Base-by-base conservation (phyloP, 2,329 filamentous ascomycete genomes). In the Canariomyces notabilis region DNA sequence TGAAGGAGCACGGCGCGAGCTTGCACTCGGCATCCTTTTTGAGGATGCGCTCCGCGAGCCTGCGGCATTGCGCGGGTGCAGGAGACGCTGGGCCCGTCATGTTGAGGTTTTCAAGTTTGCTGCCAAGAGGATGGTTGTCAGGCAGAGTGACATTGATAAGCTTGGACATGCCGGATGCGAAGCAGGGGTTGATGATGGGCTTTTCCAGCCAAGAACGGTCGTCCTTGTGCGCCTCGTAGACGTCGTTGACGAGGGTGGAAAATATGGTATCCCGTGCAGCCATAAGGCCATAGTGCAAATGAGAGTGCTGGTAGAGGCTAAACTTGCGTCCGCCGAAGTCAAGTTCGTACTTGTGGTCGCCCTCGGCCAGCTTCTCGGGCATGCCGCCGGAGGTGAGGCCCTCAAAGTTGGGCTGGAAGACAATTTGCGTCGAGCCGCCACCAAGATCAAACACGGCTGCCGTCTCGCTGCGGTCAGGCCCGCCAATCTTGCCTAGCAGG, bases 271-370 rank as follows among this genome's bases (percentile, higher is more conserved):
- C 84, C 56, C 93, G 88, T 33, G 93, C 94, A 55, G 88, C 83
- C 90, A 97, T 98, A 49, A 98, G 76, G 54, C 93, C 93, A 64
- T 95, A 98, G 55, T 91, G 91, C 48, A 98, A 80, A 69, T 98
- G 95, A 11, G 91, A 97, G 73, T 98, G 91, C 68, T 98, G 93
- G 73, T 98, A 98, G 32, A 98, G 80, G 40, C 87, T 83, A 63
- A 97, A 98, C 54, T 90, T 76, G 55, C 88, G 86, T 51, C 90
- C 91, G 55, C 91, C 90, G 61, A 97, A 98, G 54, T 82, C 78
- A 49, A 98, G 82, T 42, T 83, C 78, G 70, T 97, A 98, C 71
- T 95, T 96, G 79, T 98, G 93, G 63, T 97, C 90, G 46, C 93
- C 93, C 35, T 90, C 85, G 15, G 83, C 78, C 60, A 98, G 77